These are phyloP conservation scores for Thielaviopsis musarum DNA, from an alignment of 2,329 filamentous ascomycete species.

Conservation along the genomic window DNA sequence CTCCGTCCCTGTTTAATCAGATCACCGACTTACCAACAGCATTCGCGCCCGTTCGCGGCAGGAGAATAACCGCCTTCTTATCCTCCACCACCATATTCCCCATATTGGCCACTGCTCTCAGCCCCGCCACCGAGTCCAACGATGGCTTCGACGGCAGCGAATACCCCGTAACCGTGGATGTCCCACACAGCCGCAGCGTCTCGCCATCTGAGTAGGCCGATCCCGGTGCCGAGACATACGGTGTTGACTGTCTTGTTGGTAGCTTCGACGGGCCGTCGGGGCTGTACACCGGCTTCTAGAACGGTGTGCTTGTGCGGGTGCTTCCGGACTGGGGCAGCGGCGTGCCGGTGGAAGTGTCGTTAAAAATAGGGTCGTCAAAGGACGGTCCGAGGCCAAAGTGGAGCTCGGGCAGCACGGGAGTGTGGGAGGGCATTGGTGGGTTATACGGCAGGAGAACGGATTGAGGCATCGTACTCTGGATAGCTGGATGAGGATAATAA, in stretches of 20 bases:
- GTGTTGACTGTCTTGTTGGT: neutral
- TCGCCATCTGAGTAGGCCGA: neutral
- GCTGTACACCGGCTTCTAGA: neutral
- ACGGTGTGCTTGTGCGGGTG: neutral
- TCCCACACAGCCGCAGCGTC: neutral
- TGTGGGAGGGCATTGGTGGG: neutral
- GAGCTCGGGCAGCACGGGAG: neutral
- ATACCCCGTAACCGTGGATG: neutral
- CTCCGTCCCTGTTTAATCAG: neutral
- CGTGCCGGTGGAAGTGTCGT: neutral
- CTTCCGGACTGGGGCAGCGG: neutral
- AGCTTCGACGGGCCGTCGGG: neutral
- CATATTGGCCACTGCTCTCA: constrained; percentile 1
- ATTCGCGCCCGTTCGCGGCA: constrained; percentile 4
- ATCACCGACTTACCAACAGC: constrained; percentile 5
- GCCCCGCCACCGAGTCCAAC: neutral
- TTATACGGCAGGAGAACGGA: neutral
- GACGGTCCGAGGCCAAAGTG: neutral
- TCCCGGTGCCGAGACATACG: neutral
- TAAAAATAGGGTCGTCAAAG: neutral
- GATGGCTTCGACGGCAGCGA: neutral
- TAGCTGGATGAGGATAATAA: neutral
- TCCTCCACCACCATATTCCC: neutral
- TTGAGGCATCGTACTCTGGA: no score
- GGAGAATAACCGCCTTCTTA: constrained; percentile 5